Evolutionary conservation across 1,284 basidiomycete genomes (phyloP), one percentile per base, ranked within the genome.

Genomic region (Caloboletus firmus): DNA sequence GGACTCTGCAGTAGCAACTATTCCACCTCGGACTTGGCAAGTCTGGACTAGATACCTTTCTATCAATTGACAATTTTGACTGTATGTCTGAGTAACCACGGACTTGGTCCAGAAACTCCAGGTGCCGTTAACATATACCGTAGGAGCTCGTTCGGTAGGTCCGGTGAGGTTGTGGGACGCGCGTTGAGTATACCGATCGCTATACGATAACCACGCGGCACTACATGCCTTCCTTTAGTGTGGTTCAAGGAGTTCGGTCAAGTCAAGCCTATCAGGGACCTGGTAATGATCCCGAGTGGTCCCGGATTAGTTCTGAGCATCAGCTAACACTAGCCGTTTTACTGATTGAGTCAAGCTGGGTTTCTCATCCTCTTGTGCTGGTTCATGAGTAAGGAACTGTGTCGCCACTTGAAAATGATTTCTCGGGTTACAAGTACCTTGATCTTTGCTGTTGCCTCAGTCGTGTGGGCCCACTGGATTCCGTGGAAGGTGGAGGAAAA

Each of bases 31-130:
- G 44, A 43, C 58, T 24, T 32, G 45, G 18, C 20, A 13, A 28
- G n/a, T 18, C 11, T 31, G 39, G 26, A 52, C 17, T 53, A 68
- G 50, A 68, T 65, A 68, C 66, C 64, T 44, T 52, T 31, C 10
- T 44, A 13, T 40, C 35, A n/a, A 52, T 31, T 31, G 34, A 49
- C 42, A 41, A 42, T 39, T 36, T 35, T 41, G 37, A 39, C 22
- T 31, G 37, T 32, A 50, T 39, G 45, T 51, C 31, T 18, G 44
- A 45, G 24, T 20, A 32, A 13, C 12, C 40, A 24, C 13, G 30
- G 34, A 45, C 9, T 15, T 17, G 11, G 11, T 28, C 35, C 54
- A 35, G 26, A 20, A 37, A 30, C 7, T 24, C 36, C 2, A 35
- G 30, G 28, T n/a, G 17, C 24, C 24, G 24, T 24, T 5, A 24